A percentile compares a stretch with the other conserved stretches of the same genome.
These are phyloP conservation scores for Keithomyces neogunnii DNA, from an alignment of 2,329 filamentous ascomycete species.

Conservation along the genomic window DNA sequence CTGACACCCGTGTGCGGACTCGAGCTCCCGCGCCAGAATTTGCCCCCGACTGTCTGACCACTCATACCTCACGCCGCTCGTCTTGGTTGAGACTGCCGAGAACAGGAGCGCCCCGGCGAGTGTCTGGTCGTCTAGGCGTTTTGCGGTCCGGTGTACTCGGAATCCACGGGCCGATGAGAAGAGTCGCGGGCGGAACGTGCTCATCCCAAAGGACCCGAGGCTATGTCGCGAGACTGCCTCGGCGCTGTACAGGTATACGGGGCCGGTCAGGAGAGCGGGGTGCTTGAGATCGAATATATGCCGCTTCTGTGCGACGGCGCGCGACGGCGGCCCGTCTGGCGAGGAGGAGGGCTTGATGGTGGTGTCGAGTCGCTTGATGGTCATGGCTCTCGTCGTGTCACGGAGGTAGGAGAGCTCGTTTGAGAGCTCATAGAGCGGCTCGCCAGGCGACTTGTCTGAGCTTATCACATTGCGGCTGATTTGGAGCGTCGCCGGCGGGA, in stretches of 20 bases:
- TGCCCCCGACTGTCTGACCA: slow-evolving; percentile 20
- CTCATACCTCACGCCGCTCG: slow-evolving; percentile 19
- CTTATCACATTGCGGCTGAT: slow-evolving; percentile 26
- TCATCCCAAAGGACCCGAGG: slow-evolving; percentile 21
- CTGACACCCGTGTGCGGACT: slow-evolving; percentile 16
- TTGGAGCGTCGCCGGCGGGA: slow-evolving; percentile 23
- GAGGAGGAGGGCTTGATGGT: slow-evolving; percentile 12
- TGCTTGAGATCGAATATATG: slow-evolving; percentile 28
- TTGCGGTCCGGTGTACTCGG: slow-evolving; percentile 20
- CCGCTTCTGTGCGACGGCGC: slow-evolving; percentile 18
- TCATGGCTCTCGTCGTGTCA: slow-evolving; percentile 22
- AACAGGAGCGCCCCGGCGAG: slow-evolving; percentile 18
- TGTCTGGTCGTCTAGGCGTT: slow-evolving; percentile 14
- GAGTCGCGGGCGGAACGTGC: slow-evolving; percentile 14
- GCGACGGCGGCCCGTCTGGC: slow-evolving; percentile 13
- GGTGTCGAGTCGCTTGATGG: slow-evolving; percentile 23
- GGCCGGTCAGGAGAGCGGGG: slow-evolving; percentile 15
- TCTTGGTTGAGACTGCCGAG: slow-evolving; percentile 16
- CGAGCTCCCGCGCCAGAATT: slow-evolving; percentile 24
- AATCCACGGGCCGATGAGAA: slow-evolving; percentile 17
- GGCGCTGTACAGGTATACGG: slow-evolving; percentile 24
- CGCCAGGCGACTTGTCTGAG: slow-evolving; percentile 17
- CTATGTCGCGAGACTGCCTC: slow-evolving; percentile 21
- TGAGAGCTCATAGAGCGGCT: slow-evolving; percentile 27
- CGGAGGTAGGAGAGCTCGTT: slow-evolving; percentile 23